Evolutionary conservation across 139 green algal genomes (phyloP), one percentile per base, ranked within the genome.

Genomic region (Micractinium sp.): DNA sequence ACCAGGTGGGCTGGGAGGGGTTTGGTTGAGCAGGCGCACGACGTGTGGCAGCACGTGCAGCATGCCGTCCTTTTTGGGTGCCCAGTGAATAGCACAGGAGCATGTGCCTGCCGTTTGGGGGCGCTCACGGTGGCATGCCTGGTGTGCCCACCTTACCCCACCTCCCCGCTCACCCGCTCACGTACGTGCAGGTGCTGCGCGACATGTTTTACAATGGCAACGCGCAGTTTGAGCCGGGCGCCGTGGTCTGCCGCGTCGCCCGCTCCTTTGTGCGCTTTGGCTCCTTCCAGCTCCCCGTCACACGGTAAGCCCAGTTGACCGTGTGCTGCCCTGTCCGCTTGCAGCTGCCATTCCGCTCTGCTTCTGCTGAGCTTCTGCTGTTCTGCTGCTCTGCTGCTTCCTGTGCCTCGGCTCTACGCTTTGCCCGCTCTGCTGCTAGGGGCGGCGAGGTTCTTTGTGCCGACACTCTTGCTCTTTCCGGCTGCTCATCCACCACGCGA

Each of bases 231-330:
- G 96, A 98, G 90, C 95, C 94, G 0, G 96, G 96, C 0, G 96
- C 96, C 18, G 96, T 97, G 41, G 96, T 98, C 76, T 97, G 94
- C 89, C 94, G 97, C 25, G 92, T 99, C 61, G 92, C 96, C 12
- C 95, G 93, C 0, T 96, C 89, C 67, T 99, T 98, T 80, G 91
- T 99, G 47, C 92, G 97, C 36, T 99, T 99, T 88, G 97, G 97
- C 29, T 96, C 94, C 86, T 99, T 99, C 93, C 94, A 99, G 91
- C 90, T 99, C 76, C 97, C 95, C 0, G 95, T 79, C 38, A 87
- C 67, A 15, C 47, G 83, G 83, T 87, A 38, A 23, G 66, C 66
- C 9, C 71, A 25, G 2, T 29, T 20, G 2, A 15, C 14, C 12
- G 63, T 73, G 22, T 73, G 20, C 63, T 73, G 20, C 63, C 63